These are phyloP conservation scores for Conticribra weissflogii DNA, from an alignment of 108 stramenopile genomes.

Conservation along the genomic window DNA sequence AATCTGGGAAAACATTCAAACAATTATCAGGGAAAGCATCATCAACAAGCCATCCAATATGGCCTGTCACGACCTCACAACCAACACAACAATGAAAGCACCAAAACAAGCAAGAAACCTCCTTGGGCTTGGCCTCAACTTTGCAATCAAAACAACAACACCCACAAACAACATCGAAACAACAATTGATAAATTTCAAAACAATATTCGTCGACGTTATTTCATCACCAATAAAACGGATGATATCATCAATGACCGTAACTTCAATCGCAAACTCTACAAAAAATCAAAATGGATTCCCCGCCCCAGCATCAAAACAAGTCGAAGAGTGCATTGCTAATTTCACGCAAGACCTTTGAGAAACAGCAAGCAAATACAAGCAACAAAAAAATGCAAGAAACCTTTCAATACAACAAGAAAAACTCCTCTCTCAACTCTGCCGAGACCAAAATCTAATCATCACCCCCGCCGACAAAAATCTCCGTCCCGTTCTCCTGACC, in stretches of 20 bases:
- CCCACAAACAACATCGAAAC: slow-evolving; percentile 12
- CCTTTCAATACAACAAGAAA: neutral
- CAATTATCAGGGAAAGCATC: neutral
- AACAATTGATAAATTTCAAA: slow-evolving; percentile 5
- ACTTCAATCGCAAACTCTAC: neutral
- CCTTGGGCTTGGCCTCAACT: slow-evolving; percentile 19
- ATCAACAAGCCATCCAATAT: neutral
- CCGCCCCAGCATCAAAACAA: neutral
- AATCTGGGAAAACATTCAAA: neutral
- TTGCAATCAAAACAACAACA: slow-evolving; percentile 14
- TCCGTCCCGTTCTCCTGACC: neutral
- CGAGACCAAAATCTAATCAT: neutral
- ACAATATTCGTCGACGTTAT: slow-evolving; percentile 2
- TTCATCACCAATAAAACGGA: neutral
- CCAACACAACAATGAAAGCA: neutral
- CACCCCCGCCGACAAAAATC: neutral
- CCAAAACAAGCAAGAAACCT: neutral
- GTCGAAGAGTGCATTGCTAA: neutral
- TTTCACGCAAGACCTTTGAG: neutral
- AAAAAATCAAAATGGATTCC: neutral
- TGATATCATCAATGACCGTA: slow-evolving; percentile 1
- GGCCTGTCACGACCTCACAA: slow-evolving; percentile 7
- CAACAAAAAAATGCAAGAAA: neutral
- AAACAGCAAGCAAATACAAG: neutral
- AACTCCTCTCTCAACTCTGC: neutral